Evolutionary conservation across 1,139 yeast species (phyloP).

Genomic region (Geotrichum candidum): DNA sequence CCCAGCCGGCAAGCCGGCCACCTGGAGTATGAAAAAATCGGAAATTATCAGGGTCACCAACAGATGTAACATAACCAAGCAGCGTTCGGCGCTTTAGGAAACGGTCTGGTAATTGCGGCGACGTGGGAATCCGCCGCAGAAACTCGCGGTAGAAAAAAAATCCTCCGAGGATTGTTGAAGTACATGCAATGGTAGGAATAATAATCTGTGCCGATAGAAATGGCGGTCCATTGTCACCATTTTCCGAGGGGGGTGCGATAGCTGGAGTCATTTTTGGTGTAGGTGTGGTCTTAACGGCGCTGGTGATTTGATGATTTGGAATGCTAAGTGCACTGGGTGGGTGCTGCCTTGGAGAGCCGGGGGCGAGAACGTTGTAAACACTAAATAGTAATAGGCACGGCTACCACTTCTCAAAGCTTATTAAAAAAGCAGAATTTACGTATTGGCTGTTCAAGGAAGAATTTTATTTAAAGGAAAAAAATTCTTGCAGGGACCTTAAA

Average conservation of each 20-base stretch:
- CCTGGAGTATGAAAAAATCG: constrained; percentile 93
- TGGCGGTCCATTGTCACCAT: constrained; percentile 9
- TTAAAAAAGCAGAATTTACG: background rate
- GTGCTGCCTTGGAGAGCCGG: background rate
- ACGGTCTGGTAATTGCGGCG: constrained; percentile 29
- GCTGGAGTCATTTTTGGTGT: background rate
- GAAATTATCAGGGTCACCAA: constrained; percentile 96
- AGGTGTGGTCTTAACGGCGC: background rate
- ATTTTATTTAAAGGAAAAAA: background rate
- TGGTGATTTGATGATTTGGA: background rate
- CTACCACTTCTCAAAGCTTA: background rate
- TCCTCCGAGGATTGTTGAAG: constrained; percentile 25
- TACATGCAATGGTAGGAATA: constrained; percentile 26
- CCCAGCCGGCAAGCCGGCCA: constrained; percentile 85
- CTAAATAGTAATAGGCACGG: background rate
- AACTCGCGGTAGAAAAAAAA: constrained; percentile 29
- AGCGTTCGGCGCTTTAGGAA: constrained; percentile 41
- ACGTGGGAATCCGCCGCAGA: constrained; percentile 32
- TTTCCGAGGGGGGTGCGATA: background rate
- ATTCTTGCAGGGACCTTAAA: background rate
- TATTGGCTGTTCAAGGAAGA: no score
- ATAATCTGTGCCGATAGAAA: constrained; percentile 20
- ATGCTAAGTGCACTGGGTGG: background rate
- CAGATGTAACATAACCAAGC: constrained; percentile 82
- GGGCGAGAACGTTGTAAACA: background rate